A percentile compares a stretch with the other conserved stretches of the same genome.
Conservation (phyloP, 2,329 filamentous ascomycete genomes). For the Lasiodiplodia hormozganensis region DNA sequence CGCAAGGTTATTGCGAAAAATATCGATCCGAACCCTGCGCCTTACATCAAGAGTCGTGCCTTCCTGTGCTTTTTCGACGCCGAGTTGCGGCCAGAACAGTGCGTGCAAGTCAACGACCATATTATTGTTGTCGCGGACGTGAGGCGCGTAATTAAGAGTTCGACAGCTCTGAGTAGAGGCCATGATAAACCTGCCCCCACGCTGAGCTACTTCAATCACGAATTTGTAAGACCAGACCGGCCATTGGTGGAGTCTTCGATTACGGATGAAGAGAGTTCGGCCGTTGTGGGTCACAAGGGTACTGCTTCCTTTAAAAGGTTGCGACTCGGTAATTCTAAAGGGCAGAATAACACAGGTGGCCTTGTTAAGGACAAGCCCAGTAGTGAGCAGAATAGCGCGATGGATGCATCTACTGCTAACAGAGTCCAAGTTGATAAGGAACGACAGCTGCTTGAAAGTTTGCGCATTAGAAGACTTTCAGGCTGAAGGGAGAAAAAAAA, state of each 20-base stretch:
- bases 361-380: no score
- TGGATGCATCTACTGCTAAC: no score
- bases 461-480: no score
- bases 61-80: slow-evolving; percentile 42
- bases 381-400: no score
- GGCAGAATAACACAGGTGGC: no score
- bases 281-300: not conserved
- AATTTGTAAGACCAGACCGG: not conserved
- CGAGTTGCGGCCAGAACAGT: slow-evolving; percentile 44
- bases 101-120: slow-evolving; percentile 54
- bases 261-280: not conserved
- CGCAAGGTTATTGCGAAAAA: not conserved
- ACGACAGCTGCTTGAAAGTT: no score
- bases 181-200: not conserved
- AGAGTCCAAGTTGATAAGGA: no score
- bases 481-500: no score
- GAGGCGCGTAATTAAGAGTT: not conserved
- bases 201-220: slow-evolving; percentile 3
- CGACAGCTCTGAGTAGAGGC: not conserved
- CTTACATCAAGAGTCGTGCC: not conserved
- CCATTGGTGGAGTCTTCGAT: not conserved
- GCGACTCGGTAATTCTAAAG: no score
- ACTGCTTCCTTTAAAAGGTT: not conserved
- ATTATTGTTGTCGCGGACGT: slow-evolving; percentile 53
- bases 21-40: slow-evolving; percentile 7